Base-by-base conservation (phyloP, 345 rosid genomes). In the Pugionium cornutum region DNA sequence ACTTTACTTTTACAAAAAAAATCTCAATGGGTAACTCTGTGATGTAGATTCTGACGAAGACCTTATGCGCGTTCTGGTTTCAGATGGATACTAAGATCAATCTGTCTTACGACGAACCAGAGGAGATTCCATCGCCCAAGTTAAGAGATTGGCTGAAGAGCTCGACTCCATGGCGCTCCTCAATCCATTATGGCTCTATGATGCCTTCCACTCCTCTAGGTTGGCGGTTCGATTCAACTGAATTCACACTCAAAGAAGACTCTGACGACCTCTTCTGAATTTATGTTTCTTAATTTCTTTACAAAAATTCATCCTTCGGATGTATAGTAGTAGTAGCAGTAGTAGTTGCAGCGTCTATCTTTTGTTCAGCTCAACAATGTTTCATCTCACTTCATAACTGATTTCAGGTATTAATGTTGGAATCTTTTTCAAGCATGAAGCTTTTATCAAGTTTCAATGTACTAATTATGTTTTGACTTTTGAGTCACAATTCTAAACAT, bases 171-270 rank as follows among this genome's bases (percentile, higher is more conserved):
- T 55, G 80, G 83, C 53, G 69, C 53, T 67, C 77, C 9, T 67
- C 76, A 32, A 6, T 53, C 27, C 48, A 64, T 1, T 60, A 67
- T 33, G 79, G 72, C 80, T 81, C 84, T 7, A 62, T 69, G 28
- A 59, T 67, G 9, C 66, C 76, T 40, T 48, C 62, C 8, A 72
- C 81, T 33, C 83, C 79, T 45, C 42, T 77, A 34, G 64, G 77
- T 4, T 76, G 84, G 83, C 60, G 49, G 44, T 72, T 69, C 11
- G 77, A 81, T 57, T 76, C 72, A 29, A 75, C 70, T 53, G 84
- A 80, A 32, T 82, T 78, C 75, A 58, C 56, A 56, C 78, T 82
- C 42, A 69, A 71, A 58, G 68, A 72, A 50, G 87, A 75, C 68
- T 33, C n/a, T 18, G 77, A 66, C 1, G 63, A 35, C 27, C 27